These are phyloP conservation scores for Gynostemma pentaphyllum DNA, from an alignment of 306 rosid species.

Conservation along the genomic window DNA sequence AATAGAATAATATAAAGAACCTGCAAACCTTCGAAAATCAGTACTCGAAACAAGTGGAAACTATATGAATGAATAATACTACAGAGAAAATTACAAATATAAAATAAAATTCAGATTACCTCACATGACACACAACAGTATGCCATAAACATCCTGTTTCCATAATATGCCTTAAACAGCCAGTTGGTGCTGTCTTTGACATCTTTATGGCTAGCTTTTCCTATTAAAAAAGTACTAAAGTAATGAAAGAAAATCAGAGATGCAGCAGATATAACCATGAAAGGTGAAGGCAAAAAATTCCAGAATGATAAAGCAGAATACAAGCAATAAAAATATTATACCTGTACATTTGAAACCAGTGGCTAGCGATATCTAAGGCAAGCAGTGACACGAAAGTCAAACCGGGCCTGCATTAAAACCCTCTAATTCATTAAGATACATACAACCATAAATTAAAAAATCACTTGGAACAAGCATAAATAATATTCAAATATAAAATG, in stretches of 20 bases:
- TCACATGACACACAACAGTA: constrained; percentile 93
- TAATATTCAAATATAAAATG: neutral
- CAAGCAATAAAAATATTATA: constrained; percentile 14
- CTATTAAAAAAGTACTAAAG: constrained; percentile 82
- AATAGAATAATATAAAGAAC: constrained; percentile 76
- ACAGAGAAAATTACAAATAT: neutral
- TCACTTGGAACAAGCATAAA: neutral
- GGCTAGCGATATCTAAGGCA: constrained; percentile 92
- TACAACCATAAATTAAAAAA: neutral
- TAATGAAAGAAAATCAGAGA: constrained; percentile 11
- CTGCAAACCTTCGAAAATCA: constrained; percentile 31
- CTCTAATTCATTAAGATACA: constrained; percentile 24
- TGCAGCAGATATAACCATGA: constrained; percentile 1
- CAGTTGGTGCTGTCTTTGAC: constrained; percentile 93
- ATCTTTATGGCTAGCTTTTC: constrained; percentile 94
- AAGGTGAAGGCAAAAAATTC: neutral
- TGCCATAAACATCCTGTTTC: constrained; percentile 93
- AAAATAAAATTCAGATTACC: constrained; percentile 27
- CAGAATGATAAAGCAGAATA: neutral
- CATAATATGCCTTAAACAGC: constrained; percentile 86
- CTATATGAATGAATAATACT: neutral
- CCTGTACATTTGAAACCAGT: constrained; percentile 99
- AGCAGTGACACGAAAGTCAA: constrained; percentile 70
- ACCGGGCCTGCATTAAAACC: constrained; percentile 67
- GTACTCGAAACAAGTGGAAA: constrained; percentile 5